Conservation (phyloP, 345 rosid genomes). For the Fremontodendron californicum region DNA sequence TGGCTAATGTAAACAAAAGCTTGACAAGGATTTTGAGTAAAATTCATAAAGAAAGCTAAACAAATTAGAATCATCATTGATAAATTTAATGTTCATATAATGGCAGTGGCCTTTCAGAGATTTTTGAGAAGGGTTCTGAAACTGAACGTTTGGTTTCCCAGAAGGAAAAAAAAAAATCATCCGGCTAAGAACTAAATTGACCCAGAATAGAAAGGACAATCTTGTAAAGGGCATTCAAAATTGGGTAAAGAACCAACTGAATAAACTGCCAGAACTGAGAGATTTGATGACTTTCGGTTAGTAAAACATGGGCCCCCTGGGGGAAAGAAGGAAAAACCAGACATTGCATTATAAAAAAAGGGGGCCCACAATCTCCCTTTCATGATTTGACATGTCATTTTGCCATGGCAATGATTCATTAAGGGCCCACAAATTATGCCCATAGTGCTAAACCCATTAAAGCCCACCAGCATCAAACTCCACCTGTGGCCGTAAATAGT, state of each 20-base stretch:
- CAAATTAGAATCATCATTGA: not conserved
- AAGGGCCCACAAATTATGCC: slow-evolving; percentile 37
- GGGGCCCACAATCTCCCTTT: slow-evolving; percentile 3
- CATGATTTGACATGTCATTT: slow-evolving; percentile 31
- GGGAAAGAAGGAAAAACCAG: slow-evolving; percentile 20
- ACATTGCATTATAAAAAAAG: slow-evolving; percentile 23
- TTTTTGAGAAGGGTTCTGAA: not conserved
- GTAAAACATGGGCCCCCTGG: slow-evolving; percentile 12
- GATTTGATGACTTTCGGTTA: slow-evolving; percentile 17
- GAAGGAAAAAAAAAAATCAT: not conserved
- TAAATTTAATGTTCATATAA: not conserved
- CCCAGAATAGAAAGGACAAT: slow-evolving; percentile 22
- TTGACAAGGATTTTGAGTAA: not conserved
- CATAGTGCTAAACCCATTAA: slow-evolving; percentile 46
- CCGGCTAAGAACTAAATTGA: not conserved
- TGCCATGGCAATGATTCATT: slow-evolving; percentile 36
- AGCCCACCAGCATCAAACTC: slow-evolving; percentile 30
- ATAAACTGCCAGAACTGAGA: slow-evolving; percentile 41
- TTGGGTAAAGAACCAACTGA: slow-evolving; percentile 29
- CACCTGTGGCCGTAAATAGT: no score
- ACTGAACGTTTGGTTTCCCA: not conserved
- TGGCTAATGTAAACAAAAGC: not conserved
- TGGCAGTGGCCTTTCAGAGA: not conserved
- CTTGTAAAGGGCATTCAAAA: not conserved
- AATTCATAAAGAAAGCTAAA: no score